Evolutionary conservation across 176 grass and related monocot species (phyloP).

Genomic region (Carex kokanica): DNA sequence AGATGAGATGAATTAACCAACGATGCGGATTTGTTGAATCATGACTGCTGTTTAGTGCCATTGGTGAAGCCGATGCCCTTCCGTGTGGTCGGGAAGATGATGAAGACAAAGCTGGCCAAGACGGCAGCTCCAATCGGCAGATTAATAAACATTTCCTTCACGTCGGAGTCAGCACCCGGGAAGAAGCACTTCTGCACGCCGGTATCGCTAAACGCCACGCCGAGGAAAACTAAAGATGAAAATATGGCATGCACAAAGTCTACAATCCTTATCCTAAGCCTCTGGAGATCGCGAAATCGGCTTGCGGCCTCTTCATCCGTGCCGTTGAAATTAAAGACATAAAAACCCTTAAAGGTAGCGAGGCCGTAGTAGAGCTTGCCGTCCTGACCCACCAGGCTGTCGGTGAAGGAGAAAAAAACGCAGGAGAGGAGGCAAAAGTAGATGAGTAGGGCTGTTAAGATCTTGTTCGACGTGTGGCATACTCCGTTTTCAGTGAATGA

Average conservation of each 20-base stretch:
- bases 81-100: conserved; percentile 40
- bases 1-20: not conserved
- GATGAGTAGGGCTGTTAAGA: conserved; percentile 30
- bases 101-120: conserved; percentile 39
- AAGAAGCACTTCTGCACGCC: conserved; percentile 40
- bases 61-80: conserved; percentile 42
- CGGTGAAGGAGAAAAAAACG: conserved; percentile 42
- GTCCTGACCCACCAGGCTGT: conserved; percentile 38
- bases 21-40: not conserved
- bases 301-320: not conserved
- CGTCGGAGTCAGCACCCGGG: not conserved
- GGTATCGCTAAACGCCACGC: conserved; percentile 36
- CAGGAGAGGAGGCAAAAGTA: conserved; percentile 24
- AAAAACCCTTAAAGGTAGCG: conserved; percentile 37
- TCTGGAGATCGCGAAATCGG: not conserved
- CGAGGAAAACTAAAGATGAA: conserved; percentile 23
- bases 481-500: conserved; percentile 37
- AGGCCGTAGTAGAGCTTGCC: conserved; percentile 54
- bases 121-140: conserved; percentile 39
- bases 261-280: not conserved
- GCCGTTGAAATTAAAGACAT: conserved; percentile 40
- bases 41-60: not conserved
- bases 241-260: conserved; percentile 40
- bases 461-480: conserved; percentile 32
- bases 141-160: conserved; percentile 33